Evolutionary conservation across 257 asterid species (phyloP), one percentile per base, ranked within the genome.

Genomic region (Primulina eburnea): DNA sequence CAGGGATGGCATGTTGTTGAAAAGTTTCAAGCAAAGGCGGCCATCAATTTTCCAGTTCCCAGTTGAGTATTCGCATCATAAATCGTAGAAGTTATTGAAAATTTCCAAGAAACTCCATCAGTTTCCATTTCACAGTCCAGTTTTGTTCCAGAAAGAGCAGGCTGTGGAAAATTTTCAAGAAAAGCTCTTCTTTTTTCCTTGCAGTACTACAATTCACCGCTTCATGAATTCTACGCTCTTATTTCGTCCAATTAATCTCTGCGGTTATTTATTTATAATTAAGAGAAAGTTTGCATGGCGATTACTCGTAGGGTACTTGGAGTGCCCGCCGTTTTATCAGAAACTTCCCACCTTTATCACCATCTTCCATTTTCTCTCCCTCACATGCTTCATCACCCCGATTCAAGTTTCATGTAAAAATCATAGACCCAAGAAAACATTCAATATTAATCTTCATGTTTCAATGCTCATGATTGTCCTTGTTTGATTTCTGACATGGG

Each of bases 201-300:
- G 67, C 10, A 0, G 2, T 29, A 24, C 65, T 71, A 26, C 4
- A 47, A 5, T 65, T 38, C 26, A 24, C 26, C 26, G 26, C 26
- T 24, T 24, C 26, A 24, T 24, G 26, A 24, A 24, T 24, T 24
- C 26, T 24, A 24, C 26, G 26, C 26, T 24, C 26, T 24, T 24
- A 0, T 24, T 24, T 24, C 26, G 26, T 24, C 26, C 43, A 5
- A 7, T 8, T 9, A 37, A 37, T 8, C 47, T 37, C 1, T 9
- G 47, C 47, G 8, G 47, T 37, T 37, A 7, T 37, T 37, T 9
- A 37, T 37, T 9, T 8, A 0, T 3, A 85, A 70, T 28, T 57
- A 47, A 14, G 70, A 37, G 57, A 29, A 62, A 47, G 71, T 56
- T 64, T 56, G 95, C 98, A 93, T 93, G 99, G 97, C 84, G 74